Conservation (phyloP, 2,329 filamentous ascomycete species). For the Alternaria conjuncta region DNA sequence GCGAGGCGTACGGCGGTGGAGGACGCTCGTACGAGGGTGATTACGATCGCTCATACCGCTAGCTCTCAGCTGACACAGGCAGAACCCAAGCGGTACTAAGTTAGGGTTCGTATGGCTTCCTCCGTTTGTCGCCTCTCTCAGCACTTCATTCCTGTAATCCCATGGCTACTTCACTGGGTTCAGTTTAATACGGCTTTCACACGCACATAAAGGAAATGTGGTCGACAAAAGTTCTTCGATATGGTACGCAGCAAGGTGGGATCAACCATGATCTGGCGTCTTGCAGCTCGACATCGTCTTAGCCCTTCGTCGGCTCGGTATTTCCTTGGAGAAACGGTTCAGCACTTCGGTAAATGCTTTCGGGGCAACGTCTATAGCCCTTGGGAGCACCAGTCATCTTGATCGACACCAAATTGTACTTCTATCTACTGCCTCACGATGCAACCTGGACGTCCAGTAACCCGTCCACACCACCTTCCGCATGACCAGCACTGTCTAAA, state of each 20-base stretch:
- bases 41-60: constrained; percentile 54
- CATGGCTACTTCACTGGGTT: constrained; percentile 44
- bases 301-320: constrained; percentile 48
- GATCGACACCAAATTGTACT: constrained; percentile 53
- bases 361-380: constrained; percentile 44
- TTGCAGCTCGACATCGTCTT: constrained; percentile 44
- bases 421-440: constrained; percentile 50
- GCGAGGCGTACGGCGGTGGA: constrained; percentile 46
- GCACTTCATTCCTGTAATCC: constrained; percentile 45
- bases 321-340: constrained; percentile 52
- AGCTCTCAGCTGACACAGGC: constrained; percentile 40
- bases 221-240: constrained; percentile 50
- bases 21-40: constrained; percentile 52
- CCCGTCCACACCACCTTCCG: constrained; percentile 45
- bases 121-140: constrained; percentile 35
- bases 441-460: constrained; percentile 46
- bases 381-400: constrained; percentile 46
- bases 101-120: constrained; percentile 32
- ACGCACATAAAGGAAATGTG: constrained; percentile 41
- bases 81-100: constrained; percentile 49
- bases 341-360: constrained; percentile 48
- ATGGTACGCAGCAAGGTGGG: constrained; percentile 45
- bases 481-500: constrained; percentile 45
- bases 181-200: constrained; percentile 48
- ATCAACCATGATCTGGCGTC: constrained; percentile 42